Evolutionary conservation across 2,329 filamentous ascomycete genomes (phyloP), one percentile per base, ranked within the genome.

Genomic region (Gaeumannomyces tritici): DNA sequence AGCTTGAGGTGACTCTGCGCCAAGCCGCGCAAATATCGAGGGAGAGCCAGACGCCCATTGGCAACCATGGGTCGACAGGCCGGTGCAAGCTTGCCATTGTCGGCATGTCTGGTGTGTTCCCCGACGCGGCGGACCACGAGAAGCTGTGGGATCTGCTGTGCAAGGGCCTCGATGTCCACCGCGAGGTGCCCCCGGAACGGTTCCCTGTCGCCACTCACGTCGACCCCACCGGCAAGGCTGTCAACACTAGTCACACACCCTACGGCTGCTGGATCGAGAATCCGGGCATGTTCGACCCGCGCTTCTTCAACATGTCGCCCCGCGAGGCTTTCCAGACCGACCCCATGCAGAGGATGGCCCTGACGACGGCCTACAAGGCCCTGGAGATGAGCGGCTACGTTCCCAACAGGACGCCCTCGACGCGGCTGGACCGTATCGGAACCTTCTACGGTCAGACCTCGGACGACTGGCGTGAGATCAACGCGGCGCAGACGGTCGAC

Each of bases 271-370:
- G 78, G 77, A 82, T 91, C 66, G 85, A 91, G 65, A 83, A 91
- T 65, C 89, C 89, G 0, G 89, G 89, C 62, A 79, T 89, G 59
- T 93, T 93, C 69, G 90, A 93, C 68, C 87, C 89, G n/a, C 81
- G 87, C 1, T 93, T 93, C 76, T 93, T 93, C 82, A 91, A 91
- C 74, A 92, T 93, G 87, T 92, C 89, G 47, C 89, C 89, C 7
- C 84, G 89, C 67, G 89, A 93, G 74, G 90, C 90, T 31, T 83
- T 85, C 61, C 89, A 92, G 70, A 91, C 89, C 1, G 90, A 93
- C 71, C 90, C 90, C 0, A 91, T 91, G 83, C 89, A 91, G 72
- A 83, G 90, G 68, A 80, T 93, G 67, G 88, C 89, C 3, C 76
- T 95, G 27, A 84, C 87, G 11, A 91, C 89, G 3, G 89, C 89